Base-by-base conservation (phyloP, 2,329 filamentous ascomycete genomes). In the Xylaria sp. region DNA sequence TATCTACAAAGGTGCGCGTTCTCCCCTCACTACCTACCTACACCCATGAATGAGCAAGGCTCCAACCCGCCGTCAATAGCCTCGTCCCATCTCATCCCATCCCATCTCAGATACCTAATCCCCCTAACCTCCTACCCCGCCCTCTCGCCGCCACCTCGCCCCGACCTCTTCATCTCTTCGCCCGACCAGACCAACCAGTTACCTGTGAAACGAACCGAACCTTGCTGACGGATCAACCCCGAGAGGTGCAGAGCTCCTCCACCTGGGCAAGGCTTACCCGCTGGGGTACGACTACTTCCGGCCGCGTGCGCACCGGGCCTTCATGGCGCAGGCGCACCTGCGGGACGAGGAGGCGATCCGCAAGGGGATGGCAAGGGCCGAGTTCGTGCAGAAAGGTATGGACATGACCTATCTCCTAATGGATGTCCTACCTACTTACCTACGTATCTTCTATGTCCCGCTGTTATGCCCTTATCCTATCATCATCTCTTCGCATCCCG, bases 381-480 rank as follows among this genome's bases (percentile, higher is more conserved):
- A 95, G 62, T 97, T 89, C 72, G 91, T 97, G 3, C 95, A 91
- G 74, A 97, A 95, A 80, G 91, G 91, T 91, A 68, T n/a, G 67
- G 52, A 54, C 26, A 11, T 52, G 50, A 34, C 2, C 44, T 20
- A 41, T 22, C 7, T 47, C 46, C 37, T 42, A 44, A 6, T 16
- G 21, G 22, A n/a, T 21, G 20, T 39, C n/a, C 7, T 39, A 39
- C 18, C 3, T 41, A 49, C 41, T 16, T 24, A 39, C 51, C 7
- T 20, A 19, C 20, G 16, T n/a, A 38, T 5, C 17, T 39, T 2
- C 24, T 34, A 50, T 41, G 55, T 8, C 29, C 40, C 41, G 7
- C n/a, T 42, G 21, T 26, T 52, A 43, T 55, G 8, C 29, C 39
- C 41, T 7, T 18, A 42, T 22, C 17, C 9, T 47, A 37, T 8